A percentile compares a stretch with the other conserved stretches of the same genome.
phyloP scores from a whole-genome alignment of 169 alveolate genomes.

The Plasmodium coatneyi region DNA sequence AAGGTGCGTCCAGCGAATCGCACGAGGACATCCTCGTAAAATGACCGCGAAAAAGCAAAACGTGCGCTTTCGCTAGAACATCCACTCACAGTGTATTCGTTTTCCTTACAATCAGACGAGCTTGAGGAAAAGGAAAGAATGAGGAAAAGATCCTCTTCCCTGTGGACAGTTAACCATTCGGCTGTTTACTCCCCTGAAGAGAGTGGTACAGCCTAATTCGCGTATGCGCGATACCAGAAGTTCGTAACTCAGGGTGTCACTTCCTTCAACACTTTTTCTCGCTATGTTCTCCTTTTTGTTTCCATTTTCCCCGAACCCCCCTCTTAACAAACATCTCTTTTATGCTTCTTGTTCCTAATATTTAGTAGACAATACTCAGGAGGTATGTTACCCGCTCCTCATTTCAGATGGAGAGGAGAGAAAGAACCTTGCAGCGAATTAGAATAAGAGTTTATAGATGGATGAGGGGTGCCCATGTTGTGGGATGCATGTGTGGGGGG shows the following conservation, averaged over 20 bases:
- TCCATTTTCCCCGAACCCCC: neutral
- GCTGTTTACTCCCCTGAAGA: conserved; percentile 44
- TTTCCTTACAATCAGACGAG: conserved; percentile 17
- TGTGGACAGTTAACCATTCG: conserved; percentile 33
- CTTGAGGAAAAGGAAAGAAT: conserved; percentile 59
- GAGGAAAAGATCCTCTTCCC: conserved; percentile 39
- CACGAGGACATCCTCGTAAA: neutral
- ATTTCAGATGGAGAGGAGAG: neutral
- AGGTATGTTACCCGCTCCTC: neutral
- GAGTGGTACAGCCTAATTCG: neutral
- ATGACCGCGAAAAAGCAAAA: neutral
- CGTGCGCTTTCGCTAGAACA: neutral
- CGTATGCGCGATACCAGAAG: neutral
- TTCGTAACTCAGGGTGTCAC: neutral
- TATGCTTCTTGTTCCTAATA: neutral
- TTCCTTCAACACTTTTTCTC: neutral
- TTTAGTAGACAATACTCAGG: neutral
- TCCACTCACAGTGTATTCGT: neutral
- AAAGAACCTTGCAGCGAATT: neutral
- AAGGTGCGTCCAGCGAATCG: neutral
- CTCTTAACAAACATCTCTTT: neutral
- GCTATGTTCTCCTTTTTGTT: neutral
- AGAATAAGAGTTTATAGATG: neutral
- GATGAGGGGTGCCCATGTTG: neutral
- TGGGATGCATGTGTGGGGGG: neutral